Percentiles rank a stretch among this genome's conserved stretches.
Conservation (phyloP, 2,329 filamentous ascomycete species). For the Talaromyces amestolkiae region DNA sequence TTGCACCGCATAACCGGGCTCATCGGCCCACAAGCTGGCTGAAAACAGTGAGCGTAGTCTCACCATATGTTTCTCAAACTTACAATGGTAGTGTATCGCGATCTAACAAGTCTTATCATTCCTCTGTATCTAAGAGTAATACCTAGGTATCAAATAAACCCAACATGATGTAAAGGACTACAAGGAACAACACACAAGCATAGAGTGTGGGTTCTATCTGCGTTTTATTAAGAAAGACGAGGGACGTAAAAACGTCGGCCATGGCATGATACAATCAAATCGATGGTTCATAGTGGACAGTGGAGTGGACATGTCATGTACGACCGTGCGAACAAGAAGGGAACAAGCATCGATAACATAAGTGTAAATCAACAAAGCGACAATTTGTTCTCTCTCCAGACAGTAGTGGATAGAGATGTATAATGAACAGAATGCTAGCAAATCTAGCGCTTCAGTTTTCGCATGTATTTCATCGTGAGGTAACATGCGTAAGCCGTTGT, state of each 20-base stretch:
- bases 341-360: background rate
- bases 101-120: background rate
- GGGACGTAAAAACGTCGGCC: too few species aligned
- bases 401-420: background rate
- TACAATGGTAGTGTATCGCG: background rate
- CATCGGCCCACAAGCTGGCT: background rate
- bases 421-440: background rate
- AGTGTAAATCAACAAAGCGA: background rate
- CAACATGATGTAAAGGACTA: too few species aligned
- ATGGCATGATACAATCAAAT: background rate
- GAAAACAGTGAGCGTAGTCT: background rate
- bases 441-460: conserved; percentile 10
- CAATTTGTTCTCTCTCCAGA: background rate
- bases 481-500: conserved; percentile 16
- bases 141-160: background rate
- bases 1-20: background rate
- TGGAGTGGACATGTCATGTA: background rate
- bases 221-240: too few species aligned
- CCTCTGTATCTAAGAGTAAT: background rate
- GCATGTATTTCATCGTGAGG: conserved; percentile 10
- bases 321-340: background rate
- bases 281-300: background rate
- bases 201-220: too few species aligned
- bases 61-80: background rate
- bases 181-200: too few species aligned